phyloP scores from a whole-genome alignment of 2,329 filamentous ascomycete species.

The Cadophora luteo-olivacea region DNA sequence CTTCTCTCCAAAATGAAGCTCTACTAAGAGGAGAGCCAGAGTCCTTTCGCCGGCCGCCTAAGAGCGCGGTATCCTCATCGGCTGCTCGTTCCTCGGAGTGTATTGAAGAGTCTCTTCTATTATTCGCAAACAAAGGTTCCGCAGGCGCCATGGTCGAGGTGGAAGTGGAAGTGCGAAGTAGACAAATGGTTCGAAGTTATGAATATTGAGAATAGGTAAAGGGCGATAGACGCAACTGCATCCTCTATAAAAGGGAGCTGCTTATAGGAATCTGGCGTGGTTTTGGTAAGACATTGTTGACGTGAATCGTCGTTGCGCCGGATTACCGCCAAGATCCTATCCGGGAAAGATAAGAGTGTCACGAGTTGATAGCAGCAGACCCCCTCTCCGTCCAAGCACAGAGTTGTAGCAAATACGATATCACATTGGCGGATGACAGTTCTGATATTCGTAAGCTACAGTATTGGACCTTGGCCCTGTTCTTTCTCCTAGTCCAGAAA shows the following conservation, averaged over 20 bases:
- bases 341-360: conserved; percentile 6
- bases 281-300: conserved; percentile 6
- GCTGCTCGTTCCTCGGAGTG: conserved; percentile 60
- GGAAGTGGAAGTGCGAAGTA: not conserved
- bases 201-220: not conserved
- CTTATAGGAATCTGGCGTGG: not conserved
- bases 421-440: not conserved
- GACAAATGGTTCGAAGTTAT: not conserved
- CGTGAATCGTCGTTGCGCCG: not conserved
- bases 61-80: conserved; percentile 50
- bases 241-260: not conserved
- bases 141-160: conserved; percentile 33
- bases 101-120: conserved; percentile 59
- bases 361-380: conserved; percentile 21
- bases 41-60: conserved; percentile 42
- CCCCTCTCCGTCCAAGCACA: not conserved
- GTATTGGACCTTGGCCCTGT: too few species aligned
- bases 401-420: not conserved
- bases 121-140: conserved; percentile 42
- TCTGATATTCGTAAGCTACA: not conserved
- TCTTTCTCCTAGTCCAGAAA: too few species aligned
- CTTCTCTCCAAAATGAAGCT: conserved; percentile 72
- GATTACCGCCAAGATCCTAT: conserved; percentile 9
- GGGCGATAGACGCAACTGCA: not conserved
- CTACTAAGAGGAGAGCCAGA: conserved; percentile 40